Conservation (phyloP, 148 eudicot species). For the Chenopodium berlandieri region DNA sequence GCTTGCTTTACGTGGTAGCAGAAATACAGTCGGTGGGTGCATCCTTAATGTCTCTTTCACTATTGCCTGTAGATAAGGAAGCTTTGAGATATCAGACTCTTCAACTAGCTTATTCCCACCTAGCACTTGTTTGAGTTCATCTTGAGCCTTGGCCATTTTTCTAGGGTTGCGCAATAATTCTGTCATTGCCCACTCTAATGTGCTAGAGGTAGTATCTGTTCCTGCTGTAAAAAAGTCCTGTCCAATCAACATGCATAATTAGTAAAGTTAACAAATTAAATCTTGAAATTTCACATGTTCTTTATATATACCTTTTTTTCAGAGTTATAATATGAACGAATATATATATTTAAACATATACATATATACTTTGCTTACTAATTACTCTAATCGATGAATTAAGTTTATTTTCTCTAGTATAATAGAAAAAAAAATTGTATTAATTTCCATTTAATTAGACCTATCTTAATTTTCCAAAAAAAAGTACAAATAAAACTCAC, state of each 20-base stretch:
- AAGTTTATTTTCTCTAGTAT: too few relatives aligned
- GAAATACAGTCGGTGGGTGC: conserved; percentile 13
- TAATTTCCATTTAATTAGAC: too few relatives aligned
- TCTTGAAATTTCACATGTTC: too few relatives aligned
- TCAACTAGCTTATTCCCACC: not conserved
- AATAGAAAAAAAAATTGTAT: too few relatives aligned
- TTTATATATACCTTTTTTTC: too few relatives aligned
- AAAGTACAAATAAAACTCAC: not conserved
- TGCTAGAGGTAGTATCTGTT: not conserved
- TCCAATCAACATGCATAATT: not conserved
- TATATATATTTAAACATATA: too few relatives aligned
- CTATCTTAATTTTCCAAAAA: too few relatives aligned
- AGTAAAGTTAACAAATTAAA: too few relatives aligned
- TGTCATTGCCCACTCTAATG: conserved; percentile 24
- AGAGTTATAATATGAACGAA: too few relatives aligned
- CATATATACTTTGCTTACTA: too few relatives aligned
- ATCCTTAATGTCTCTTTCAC: not conserved
- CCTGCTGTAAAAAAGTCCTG: conserved; percentile 27
- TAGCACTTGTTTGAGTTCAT: conserved; percentile 8
- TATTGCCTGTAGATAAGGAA: conserved; percentile 26
- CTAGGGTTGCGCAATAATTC: conserved; percentile 15
- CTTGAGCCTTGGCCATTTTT: conserved; percentile 12
- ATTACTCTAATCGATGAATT: too few relatives aligned
- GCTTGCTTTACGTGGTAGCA: conserved; percentile 19
- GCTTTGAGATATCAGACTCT: conserved; percentile 9